phyloP scores from a whole-genome alignment of 164 flowering plant species.

The Cinnamomum micranthum region DNA sequence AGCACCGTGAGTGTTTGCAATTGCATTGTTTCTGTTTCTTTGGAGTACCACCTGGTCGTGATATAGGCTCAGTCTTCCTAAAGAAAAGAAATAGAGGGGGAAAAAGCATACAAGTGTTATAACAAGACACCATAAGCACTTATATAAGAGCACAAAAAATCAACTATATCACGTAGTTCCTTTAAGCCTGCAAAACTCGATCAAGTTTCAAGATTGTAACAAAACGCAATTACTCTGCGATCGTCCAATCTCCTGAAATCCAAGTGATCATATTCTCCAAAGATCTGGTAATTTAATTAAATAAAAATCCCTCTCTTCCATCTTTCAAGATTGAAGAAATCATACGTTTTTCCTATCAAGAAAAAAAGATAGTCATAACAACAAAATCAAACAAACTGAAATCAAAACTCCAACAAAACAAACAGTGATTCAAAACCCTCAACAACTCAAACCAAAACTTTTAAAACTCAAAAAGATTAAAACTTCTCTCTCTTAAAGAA shows the following conservation, averaged over 20 bases:
- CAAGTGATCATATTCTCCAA: no score
- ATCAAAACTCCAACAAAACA: background rate
- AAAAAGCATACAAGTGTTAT: background rate
- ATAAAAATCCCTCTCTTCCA: background rate
- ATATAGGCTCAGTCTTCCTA: constrained; percentile 77
- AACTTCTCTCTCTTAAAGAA: background rate
- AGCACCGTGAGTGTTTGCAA: constrained; percentile 87
- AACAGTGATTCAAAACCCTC: no score
- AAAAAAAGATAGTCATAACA: background rate
- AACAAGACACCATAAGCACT: constrained; percentile 4
- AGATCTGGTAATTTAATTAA: background rate
- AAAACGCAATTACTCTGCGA: no score
- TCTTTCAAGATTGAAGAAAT: background rate
- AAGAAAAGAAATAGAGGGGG: background rate
- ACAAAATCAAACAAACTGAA: constrained; percentile 8
- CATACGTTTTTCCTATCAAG: background rate
- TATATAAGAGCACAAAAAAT: background rate
- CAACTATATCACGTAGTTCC: background rate
- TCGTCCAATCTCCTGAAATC: no score
- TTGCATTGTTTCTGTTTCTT: constrained; percentile 90
- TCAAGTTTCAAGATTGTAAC: no score
- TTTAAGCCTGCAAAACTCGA: no score
- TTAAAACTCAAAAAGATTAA: no score
- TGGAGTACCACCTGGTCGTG: constrained; percentile 74
- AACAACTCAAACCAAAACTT: no score